Evolutionary conservation across 805 yeast genomes (phyloP).

Genomic region (Candida dajiaensis): DNA sequence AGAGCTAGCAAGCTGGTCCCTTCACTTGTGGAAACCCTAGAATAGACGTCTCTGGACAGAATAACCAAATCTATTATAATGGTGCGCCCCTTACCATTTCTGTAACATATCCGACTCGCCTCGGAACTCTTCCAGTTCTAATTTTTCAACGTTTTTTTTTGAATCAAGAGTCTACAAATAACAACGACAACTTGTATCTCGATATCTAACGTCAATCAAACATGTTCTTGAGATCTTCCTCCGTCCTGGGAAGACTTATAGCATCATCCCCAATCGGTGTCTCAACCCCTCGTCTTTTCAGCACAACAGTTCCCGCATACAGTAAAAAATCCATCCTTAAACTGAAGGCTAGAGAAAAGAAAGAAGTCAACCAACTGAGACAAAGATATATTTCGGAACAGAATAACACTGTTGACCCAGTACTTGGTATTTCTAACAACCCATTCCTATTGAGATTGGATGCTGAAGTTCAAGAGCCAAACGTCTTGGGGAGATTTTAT

Average conservation of each 20-base stretch:
- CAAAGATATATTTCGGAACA: slow-evolving; percentile 22
- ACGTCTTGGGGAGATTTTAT: slow-evolving; percentile 55
- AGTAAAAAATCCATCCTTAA: slow-evolving; percentile 21
- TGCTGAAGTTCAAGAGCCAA: slow-evolving; percentile 61
- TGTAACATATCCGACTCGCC: background rate
- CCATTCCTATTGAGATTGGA: slow-evolving; percentile 64
- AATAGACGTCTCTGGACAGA: too few relatives aligned
- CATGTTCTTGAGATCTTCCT: background rate
- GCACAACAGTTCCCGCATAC: slow-evolving; percentile 3
- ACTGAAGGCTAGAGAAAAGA: slow-evolving; percentile 20
- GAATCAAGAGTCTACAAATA: background rate
- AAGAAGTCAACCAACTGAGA: slow-evolving; percentile 21
- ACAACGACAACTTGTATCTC: background rate
- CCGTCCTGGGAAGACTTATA: slow-evolving; percentile 7
- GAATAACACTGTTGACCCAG: slow-evolving; percentile 56
- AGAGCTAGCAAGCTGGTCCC: background rate
- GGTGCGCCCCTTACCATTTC: background rate
- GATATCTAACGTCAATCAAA: background rate
- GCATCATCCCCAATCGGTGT: slow-evolving; percentile 3
- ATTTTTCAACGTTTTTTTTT: slow-evolving; percentile 6
- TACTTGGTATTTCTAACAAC: slow-evolving; percentile 62
- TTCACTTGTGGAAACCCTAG: background rate
- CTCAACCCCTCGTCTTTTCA: slow-evolving; percentile 8
- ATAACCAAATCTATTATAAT: too few relatives aligned
- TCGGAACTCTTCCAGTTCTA: too few relatives aligned